Conservation (phyloP, 2,329 filamentous ascomycete genomes). For the Colletotrichum sp. region DNA sequence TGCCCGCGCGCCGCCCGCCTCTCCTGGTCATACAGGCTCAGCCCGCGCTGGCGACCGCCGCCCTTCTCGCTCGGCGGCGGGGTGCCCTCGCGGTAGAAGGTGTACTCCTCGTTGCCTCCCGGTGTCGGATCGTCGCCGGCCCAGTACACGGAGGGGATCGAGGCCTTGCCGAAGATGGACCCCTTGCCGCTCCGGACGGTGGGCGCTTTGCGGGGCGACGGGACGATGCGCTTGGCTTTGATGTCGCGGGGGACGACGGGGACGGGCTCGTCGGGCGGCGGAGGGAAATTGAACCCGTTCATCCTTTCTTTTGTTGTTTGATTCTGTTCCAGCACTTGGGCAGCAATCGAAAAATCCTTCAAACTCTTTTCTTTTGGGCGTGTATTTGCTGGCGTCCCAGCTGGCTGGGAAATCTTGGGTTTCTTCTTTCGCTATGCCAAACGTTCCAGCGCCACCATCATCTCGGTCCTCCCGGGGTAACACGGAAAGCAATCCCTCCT, state of each 20-base stretch:
- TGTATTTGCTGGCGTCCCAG: background rate
- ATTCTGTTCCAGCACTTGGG: background rate
- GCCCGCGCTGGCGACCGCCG: background rate
- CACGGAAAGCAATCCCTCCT: background rate
- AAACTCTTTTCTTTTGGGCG: background rate
- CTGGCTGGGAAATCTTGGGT: background rate
- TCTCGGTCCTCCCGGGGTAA: background rate
- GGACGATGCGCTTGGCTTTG: slow-evolving; percentile 8
- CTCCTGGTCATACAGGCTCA: slow-evolving; percentile 17
- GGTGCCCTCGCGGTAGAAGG: slow-evolving; percentile 46
- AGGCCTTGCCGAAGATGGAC: slow-evolving; percentile 16
- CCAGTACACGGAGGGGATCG: slow-evolving; percentile 20
- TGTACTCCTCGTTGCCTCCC: slow-evolving; percentile 28
- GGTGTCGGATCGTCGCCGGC: slow-evolving; percentile 16
- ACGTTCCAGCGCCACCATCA: background rate
- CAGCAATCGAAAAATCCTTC: background rate
- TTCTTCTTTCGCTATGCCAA: background rate
- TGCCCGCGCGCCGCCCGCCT: background rate
- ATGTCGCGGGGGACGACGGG: slow-evolving; percentile 8
- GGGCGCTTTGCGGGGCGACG: slow-evolving; percentile 12
- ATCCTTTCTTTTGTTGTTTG: background rate
- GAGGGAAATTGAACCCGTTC: slow-evolving; percentile 1
- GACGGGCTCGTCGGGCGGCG: slow-evolving; percentile 13
- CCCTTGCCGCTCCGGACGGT: slow-evolving; percentile 17
- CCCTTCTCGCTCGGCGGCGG: slow-evolving; percentile 32